Percentiles rank a stretch among this genome's conserved stretches.
These are phyloP conservation scores for Ustilago tritici DNA, from an alignment of 1,284 basidiomycete genomes.

Conservation along the genomic window DNA sequence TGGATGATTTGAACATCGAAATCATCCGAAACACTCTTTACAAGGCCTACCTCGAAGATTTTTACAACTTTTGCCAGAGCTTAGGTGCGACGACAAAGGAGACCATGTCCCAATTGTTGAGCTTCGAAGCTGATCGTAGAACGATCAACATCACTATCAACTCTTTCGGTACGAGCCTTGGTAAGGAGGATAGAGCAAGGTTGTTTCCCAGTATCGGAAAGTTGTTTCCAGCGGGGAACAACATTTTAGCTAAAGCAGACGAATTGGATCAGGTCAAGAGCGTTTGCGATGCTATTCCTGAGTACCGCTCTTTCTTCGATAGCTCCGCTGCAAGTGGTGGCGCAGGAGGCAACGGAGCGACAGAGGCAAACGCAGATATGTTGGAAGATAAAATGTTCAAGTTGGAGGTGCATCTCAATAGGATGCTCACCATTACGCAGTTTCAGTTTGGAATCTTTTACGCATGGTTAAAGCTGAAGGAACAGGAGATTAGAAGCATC, in stretches of 20 bases:
- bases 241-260: constrained; percentile 90
- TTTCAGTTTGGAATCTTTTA: constrained; percentile 68
- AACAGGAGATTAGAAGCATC: constrained; percentile 97
- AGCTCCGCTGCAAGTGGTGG: constrained; percentile 22
- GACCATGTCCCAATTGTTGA: constrained; percentile 77
- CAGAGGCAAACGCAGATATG: constrained; percentile 72
- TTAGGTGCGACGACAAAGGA: constrained; percentile 75
- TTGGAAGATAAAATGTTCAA: constrained; percentile 97
- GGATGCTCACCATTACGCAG: constrained; percentile 67
- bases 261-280: constrained; percentile 92
- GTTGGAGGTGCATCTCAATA: constrained; percentile 80
- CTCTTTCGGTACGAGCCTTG: constrained; percentile 93
- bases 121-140: constrained; percentile 96
- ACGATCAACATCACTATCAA: constrained; percentile 99
- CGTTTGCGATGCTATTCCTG: constrained; percentile 86
- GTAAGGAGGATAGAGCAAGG: constrained; percentile 94
- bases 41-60: constrained; percentile 99
- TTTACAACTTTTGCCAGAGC: constrained; percentile 83
- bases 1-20: constrained; percentile 99
- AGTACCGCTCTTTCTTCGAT: constrained; percentile 92
- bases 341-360: constrained; percentile 55
- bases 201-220: constrained; percentile 94
- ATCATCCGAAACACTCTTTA: constrained; percentile 99
- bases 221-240: constrained; percentile 95
- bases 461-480: constrained; percentile 78